Evolutionary conservation across 495 filamentous ascomycete species (phyloP).

Genomic region (Hyaloscypha variabilis): DNA sequence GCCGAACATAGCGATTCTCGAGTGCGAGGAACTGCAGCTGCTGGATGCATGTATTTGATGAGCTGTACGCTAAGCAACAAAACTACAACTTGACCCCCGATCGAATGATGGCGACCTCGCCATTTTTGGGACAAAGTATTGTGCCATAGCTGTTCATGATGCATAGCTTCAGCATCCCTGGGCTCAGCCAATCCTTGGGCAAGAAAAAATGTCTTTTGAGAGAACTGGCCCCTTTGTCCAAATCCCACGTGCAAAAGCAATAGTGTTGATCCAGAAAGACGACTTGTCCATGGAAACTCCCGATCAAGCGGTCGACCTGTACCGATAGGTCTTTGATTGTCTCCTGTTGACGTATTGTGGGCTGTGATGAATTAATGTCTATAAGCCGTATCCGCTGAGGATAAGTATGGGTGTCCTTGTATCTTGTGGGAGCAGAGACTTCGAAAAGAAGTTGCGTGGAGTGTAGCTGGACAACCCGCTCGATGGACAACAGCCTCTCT

Average conservation of each 20-base stretch:
- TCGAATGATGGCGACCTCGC: slow-evolving; percentile 24
- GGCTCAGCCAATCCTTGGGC: slow-evolving; percentile 30
- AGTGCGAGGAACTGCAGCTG: no score
- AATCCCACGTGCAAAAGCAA: slow-evolving; percentile 12
- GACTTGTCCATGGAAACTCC: neutral
- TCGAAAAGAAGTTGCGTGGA: neutral
- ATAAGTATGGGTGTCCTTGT: neutral
- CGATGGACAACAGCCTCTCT: neutral
- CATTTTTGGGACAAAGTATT: slow-evolving; percentile 28
- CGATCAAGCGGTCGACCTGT: slow-evolving; percentile 5
- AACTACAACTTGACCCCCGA: slow-evolving; percentile 4
- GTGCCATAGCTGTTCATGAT: slow-evolving; percentile 22
- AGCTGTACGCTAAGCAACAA: no score
- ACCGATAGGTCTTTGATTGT: neutral
- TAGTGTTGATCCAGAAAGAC: slow-evolving; percentile 3
- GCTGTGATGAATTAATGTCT: neutral
- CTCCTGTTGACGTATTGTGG: neutral
- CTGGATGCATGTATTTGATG: no score
- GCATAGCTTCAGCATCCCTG: slow-evolving; percentile 14
- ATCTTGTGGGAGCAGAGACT: neutral
- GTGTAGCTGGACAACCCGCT: neutral
- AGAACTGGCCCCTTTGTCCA: neutral
- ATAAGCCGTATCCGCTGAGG: neutral
- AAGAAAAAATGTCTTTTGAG: slow-evolving; percentile 30
- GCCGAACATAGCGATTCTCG: no score